Evolutionary conservation across 805 yeast species (phyloP).

Genomic region (Clavispora carvajalis): DNA sequence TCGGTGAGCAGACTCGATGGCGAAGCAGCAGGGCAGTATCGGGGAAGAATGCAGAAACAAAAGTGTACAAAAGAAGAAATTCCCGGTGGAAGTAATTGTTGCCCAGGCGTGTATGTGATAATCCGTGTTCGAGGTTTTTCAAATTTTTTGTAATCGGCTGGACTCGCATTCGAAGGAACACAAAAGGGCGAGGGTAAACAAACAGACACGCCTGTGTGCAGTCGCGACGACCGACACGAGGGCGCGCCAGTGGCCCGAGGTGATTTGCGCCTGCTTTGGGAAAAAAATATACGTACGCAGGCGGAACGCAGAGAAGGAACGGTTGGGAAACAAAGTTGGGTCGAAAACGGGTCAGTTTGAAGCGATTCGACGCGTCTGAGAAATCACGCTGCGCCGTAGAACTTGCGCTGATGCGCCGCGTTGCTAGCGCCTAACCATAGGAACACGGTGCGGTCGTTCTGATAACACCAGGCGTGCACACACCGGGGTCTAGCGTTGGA

Average conservation of each 20-base stretch:
- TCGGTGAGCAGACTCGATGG: not conserved
- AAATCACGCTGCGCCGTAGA: no score
- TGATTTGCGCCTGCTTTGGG: not conserved
- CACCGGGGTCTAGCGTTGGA: not conserved
- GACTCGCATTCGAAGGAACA: slow-evolving; percentile 1
- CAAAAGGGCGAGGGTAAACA: slow-evolving; percentile 2
- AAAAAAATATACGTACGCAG: not conserved
- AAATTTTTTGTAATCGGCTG: slow-evolving; percentile 1
- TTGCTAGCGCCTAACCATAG: not conserved
- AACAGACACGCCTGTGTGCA: slow-evolving; percentile 4
- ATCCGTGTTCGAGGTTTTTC: not conserved
- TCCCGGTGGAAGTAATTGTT: slow-evolving; percentile 1
- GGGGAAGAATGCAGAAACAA: not conserved
- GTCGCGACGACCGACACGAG: not conserved
- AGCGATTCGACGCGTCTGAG: no score
- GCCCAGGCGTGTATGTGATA: not conserved
- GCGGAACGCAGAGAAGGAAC: not conserved
- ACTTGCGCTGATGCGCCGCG: no score
- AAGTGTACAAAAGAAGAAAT: not conserved
- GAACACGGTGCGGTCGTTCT: not conserved
- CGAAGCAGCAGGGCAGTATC: not conserved
- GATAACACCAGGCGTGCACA: not conserved
- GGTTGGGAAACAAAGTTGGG: no score
- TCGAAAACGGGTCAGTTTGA: no score
- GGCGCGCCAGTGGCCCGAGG: not conserved